Evolutionary conservation across 2,329 filamentous ascomycete species (phyloP), one percentile per base, ranked within the genome.

Genomic region (Penicillium sp.): DNA sequence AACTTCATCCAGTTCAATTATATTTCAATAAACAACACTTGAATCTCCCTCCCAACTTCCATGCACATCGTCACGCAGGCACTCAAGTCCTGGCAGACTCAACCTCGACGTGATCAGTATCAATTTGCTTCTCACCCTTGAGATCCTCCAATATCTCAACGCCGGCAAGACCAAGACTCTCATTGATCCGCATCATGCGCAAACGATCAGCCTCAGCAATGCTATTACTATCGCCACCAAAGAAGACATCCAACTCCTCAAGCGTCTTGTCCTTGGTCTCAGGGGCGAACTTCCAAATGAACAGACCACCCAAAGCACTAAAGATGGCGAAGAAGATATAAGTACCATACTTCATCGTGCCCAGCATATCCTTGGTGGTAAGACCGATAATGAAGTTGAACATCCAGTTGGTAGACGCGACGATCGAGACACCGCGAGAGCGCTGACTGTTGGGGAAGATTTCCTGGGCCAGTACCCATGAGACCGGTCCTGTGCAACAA

Each of bases 131-230:
- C 42, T 64, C 67, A 29, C 64, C 59, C 53, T 71, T 69, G 25
- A 70, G 59, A 29, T 66, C 64, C 47, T 64, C 61, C 17, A 69
- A 48, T 17, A 41, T 61, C 56, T 73, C 64, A 0, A 73, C 62
- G 23, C 66, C 69, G 35, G 65, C 75, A 53, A 90, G 75, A 0
- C 89, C 89, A 60, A 91, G 86, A 66, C 90, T 87, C 33, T 78
- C 76, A 70, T 90, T 87, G 66, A 91, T 89, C 71, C 88, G 84
- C n/a, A 81, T 81, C 86, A 90, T 90, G 29, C 88, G 82, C 73
- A 89, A 86, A 48, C 73, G 63, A 61, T 76, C 71, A 31, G 69
- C 61, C 42, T 69, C 68, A 10, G 75, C 73, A 62, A 78, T 71
- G 54, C 71, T 65, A 0, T 66, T 61, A 43, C 53, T 55, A 50